phyloP scores from a whole-genome alignment of 768 basidiomycete genomes.

The Rhodotorula sphaerocarpa region DNA sequence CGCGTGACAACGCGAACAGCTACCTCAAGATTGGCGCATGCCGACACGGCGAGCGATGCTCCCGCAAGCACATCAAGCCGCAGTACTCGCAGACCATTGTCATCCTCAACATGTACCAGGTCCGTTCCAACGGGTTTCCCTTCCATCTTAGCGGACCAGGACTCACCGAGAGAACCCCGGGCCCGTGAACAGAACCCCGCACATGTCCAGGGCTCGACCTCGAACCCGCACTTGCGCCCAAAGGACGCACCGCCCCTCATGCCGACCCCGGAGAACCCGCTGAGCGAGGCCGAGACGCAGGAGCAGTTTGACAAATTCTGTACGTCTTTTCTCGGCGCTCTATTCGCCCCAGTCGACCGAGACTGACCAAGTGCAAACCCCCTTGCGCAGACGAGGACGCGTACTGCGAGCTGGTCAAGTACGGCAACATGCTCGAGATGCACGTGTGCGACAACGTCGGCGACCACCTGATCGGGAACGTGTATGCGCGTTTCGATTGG shows the following conservation, averaged over 20 bases:
- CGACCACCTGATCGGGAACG: conserved; percentile 74
- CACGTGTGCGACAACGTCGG: conserved; percentile 99
- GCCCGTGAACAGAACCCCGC: conserved; percentile 94
- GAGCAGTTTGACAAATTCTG: conserved; percentile 48
- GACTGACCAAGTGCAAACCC: background rate
- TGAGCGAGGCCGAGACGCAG: conserved; percentile 61
- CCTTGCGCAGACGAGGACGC: conserved; percentile 36
- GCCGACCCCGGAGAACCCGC: conserved; percentile 55
- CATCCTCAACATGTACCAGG: conserved; percentile 83
- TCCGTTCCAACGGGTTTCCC: background rate
- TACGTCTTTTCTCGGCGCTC: conserved; percentile 2
- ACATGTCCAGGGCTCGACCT: conserved; percentile 52
- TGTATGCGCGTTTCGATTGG: conserved; percentile 95
- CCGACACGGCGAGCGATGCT: conserved; percentile 95
- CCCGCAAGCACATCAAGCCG: conserved; percentile 94
- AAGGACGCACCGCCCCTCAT: conserved; percentile 16
- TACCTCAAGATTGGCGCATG: conserved; percentile 82
- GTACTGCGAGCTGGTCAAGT: conserved; percentile 70
- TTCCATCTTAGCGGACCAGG: background rate
- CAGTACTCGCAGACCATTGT: conserved; percentile 96
- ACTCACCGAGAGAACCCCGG: too few relatives aligned
- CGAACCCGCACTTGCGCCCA: conserved; percentile 30
- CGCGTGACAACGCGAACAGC: background rate
- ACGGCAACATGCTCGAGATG: conserved; percentile 87
- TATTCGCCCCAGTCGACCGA: background rate